Evolutionary conservation across 108 stramenopile genomes (phyloP).

Genomic region (Chaetoceros tenuissimus): DNA sequence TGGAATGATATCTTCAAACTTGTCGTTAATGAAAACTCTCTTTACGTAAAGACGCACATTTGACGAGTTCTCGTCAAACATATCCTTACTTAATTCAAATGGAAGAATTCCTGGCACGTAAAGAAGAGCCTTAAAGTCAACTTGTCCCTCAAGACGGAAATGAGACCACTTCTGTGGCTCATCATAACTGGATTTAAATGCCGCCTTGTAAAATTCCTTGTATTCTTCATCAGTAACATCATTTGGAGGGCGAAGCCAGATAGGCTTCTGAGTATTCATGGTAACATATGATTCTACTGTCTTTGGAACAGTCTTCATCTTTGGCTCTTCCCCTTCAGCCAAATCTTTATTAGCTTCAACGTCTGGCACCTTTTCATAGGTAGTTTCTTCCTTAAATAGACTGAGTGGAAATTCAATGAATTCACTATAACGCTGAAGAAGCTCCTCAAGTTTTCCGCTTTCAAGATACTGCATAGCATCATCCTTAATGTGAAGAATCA

Average conservation of each 20-base stretch:
- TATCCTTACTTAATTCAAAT: constrained; percentile 89
- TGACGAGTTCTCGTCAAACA: constrained; percentile 93
- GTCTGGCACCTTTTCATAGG: constrained; percentile 92
- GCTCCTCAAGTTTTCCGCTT: constrained; percentile 60
- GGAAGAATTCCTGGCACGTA: constrained; percentile 94
- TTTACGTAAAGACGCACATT: constrained; percentile 96
- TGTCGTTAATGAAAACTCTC: constrained; percentile 99
- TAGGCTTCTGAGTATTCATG: constrained; percentile 93
- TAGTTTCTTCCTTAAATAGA: constrained; percentile 91
- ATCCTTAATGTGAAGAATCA: constrained; percentile 86
- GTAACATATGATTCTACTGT: constrained; percentile 79
- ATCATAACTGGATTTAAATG: constrained; percentile 85
- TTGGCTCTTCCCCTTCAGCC: constrained; percentile 72
- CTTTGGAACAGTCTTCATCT: constrained; percentile 94
- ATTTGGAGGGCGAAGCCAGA: constrained; percentile 91
- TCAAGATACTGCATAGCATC: constrained; percentile 77
- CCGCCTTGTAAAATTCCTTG: constrained; percentile 92
- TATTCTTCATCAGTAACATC: constrained; percentile 91
- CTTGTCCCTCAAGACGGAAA: constrained; percentile 95
- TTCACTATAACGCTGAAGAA: constrained; percentile 85
- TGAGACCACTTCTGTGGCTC: constrained; percentile 88
- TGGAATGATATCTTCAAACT: constrained; percentile 96
- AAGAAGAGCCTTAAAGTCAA: constrained; percentile 92
- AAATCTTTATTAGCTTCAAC: constrained; percentile 88
- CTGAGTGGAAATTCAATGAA: constrained; percentile 95